Percentiles rank a stretch among this genome's conserved stretches.
These are phyloP conservation scores for Hypoxylon trugodes DNA, from an alignment of 495 filamentous ascomycete species.

Conservation along the genomic window DNA sequence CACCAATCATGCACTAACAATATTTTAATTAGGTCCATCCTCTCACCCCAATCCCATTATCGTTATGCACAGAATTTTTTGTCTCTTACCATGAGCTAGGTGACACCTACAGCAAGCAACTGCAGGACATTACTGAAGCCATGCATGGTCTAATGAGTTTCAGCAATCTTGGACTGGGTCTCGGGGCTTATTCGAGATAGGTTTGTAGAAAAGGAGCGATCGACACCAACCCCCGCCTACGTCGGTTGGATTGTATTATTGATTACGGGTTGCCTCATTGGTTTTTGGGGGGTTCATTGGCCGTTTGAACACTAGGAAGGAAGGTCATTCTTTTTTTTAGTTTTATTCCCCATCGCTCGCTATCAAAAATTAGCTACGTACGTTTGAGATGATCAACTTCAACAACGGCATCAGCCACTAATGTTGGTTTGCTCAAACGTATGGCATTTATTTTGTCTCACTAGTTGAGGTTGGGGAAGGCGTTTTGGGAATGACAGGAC, in stretches of 20 bases:
- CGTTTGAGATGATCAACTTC: no score
- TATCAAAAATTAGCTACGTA: no score
- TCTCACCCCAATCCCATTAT: slow-evolving; percentile 36
- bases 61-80: slow-evolving; percentile 33
- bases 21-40: slow-evolving; percentile 30
- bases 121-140: slow-evolving; percentile 35
- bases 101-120: slow-evolving; percentile 34
- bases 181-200: slow-evolving; percentile 28
- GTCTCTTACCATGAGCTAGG: slow-evolving; percentile 32
- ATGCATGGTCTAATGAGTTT: slow-evolving; percentile 40
- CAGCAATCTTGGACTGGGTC: slow-evolving; percentile 35
- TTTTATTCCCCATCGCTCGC: no score
- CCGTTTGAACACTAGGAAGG: no score
- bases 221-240: neutral
- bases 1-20: slow-evolving; percentile 5
- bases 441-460: neutral
- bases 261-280: no score
- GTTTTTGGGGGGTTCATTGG: no score
- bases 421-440: no score
- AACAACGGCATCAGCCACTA: no score
- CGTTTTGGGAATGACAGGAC: neutral
- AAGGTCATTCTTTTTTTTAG: no score
- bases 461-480: no score
- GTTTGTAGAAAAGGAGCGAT: neutral
- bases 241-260: slow-evolving; percentile 8